Evolutionary conservation across 441 rosid genomes (phyloP), one percentile per base, ranked within the genome.

Genomic region (Populus hybrid): DNA sequence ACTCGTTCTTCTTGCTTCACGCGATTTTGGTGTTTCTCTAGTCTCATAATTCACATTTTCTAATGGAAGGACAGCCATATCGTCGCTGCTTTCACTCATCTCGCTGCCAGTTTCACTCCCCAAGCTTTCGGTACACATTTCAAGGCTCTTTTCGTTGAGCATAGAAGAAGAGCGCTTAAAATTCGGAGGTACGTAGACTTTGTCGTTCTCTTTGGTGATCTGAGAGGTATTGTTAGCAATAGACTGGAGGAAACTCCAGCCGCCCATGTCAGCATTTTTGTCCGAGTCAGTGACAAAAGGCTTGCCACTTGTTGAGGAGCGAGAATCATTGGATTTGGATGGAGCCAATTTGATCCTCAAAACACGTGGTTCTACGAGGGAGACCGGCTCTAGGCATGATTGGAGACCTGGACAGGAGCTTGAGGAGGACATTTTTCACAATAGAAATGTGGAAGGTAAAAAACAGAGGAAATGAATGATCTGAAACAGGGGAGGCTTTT

Each of bases 91-190:
- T 0, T 79, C 77, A 8, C 86, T 80, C 40, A 85, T 88, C 16
- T 77, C 82, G 69, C 88, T 89, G 16, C 98, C 95, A 0, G 92
- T 89, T 79, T 95, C 98, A 64, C 87, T 89, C 3, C 98, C 98
- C 23, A 95, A 86, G 81, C 90, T 87, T 74, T 95, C 97, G 5
- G 98, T 95, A 79, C 97, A 95, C 76, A 93, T 80, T 79, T 90
- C 90, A 69, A 95, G 77, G 87, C 98, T 93, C 83, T 83, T 88
- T 38, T 84, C 84, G 70, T 90, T 90, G 8, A 94, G 85, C 28
- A 77, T 73, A n/a, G 87, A 86, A 74, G 84, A 75, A 10, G 92
- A 85, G 63, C 89, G 86, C 70, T 76, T 87, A 23, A 72, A 50
- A 46, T 75, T 57, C 10, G 89, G 86, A 30, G 85, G 92, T 74